Percentiles rank a stretch among this genome's conserved stretches.
Evolutionary conservation across 495 filamentous ascomycete genomes (phyloP).

Genomic region (Xylaria intraflava): DNA sequence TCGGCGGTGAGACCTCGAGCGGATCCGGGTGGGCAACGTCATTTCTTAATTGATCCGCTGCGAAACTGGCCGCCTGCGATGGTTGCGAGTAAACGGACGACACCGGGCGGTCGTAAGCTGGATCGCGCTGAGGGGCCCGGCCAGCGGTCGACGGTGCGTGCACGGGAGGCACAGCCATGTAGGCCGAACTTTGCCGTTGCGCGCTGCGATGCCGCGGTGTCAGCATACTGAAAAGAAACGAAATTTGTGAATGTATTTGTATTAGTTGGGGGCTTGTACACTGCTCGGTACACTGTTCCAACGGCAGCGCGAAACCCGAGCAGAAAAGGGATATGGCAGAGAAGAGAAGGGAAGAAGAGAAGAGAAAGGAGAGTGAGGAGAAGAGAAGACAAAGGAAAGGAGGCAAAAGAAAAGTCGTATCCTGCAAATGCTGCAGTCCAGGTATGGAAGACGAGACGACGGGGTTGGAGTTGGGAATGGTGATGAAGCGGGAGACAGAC

Average conservation of each 20-base stretch:
- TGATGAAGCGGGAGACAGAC: too few relatives aligned
- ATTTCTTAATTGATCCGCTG: conserved; percentile 25
- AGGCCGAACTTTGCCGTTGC: conserved; percentile 10
- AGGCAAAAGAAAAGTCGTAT: too few relatives aligned
- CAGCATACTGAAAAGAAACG: conserved; percentile 16
- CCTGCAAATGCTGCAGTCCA: too few relatives aligned
- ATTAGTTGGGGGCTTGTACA: not conserved
- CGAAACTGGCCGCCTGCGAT: conserved; percentile 18
- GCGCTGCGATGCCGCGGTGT: conserved; percentile 17
- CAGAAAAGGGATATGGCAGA: not conserved
- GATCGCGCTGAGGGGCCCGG: conserved; percentile 27
- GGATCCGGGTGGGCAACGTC: conserved; percentile 31
- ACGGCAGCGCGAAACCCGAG: not conserved
- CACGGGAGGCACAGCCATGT: conserved; percentile 21
- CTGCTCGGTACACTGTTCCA: not conserved
- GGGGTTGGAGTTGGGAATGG: too few relatives aligned
- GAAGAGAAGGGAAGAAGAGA: not conserved
- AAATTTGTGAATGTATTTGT: conserved; percentile 1
- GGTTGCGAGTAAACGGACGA: conserved; percentile 38
- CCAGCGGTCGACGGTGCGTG: conserved; percentile 28
- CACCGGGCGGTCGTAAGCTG: conserved; percentile 28
- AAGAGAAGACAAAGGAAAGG: too few relatives aligned
- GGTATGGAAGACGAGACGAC: too few relatives aligned
- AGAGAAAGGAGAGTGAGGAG: not conserved
- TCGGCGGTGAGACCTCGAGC: conserved; percentile 42